These are phyloP conservation scores for Venturia carpophila DNA, from an alignment of 2,329 filamentous ascomycete species.

Conservation along the genomic window DNA sequence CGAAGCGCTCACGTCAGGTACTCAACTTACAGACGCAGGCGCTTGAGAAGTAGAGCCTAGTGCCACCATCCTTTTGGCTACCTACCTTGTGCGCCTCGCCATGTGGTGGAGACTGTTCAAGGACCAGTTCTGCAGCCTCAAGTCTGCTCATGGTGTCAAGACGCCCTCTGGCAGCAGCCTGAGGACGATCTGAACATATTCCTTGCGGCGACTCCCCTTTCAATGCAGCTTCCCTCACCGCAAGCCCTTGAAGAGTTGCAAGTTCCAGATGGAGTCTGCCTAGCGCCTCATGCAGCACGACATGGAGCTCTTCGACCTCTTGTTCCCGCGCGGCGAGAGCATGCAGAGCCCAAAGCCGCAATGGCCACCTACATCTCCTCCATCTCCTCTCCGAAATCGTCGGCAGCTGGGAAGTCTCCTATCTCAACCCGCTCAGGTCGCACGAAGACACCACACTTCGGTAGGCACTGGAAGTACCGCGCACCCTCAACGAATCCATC, in stretches of 20 bases:
- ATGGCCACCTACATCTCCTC: constrained; percentile 60
- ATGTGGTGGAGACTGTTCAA: neutral
- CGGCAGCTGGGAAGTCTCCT: constrained; percentile 55
- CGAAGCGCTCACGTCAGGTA: neutral
- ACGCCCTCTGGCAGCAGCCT: neutral
- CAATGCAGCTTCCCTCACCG: constrained; percentile 14
- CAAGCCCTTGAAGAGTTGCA: neutral
- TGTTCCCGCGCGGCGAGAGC: neutral
- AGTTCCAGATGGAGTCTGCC: neutral
- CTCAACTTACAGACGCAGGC: neutral
- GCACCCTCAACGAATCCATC: constrained; percentile 39
- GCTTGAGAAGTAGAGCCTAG: neutral
- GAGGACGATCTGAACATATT: neutral
- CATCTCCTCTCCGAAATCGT: constrained; percentile 52
- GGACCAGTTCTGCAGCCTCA: neutral
- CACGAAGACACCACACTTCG: constrained; percentile 72
- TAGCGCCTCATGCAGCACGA: neutral
- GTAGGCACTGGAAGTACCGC: constrained; percentile 60
- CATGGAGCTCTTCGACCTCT: too few species aligned
- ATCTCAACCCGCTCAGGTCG: constrained; percentile 69
- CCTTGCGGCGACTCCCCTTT: neutral
- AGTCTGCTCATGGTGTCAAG: neutral
- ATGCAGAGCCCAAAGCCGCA: neutral
- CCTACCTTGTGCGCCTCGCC: neutral
- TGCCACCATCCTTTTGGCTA: neutral